phyloP scores from a whole-genome alignment of 371 early-diverging fungal species.

The Mucor piriformis region DNA sequence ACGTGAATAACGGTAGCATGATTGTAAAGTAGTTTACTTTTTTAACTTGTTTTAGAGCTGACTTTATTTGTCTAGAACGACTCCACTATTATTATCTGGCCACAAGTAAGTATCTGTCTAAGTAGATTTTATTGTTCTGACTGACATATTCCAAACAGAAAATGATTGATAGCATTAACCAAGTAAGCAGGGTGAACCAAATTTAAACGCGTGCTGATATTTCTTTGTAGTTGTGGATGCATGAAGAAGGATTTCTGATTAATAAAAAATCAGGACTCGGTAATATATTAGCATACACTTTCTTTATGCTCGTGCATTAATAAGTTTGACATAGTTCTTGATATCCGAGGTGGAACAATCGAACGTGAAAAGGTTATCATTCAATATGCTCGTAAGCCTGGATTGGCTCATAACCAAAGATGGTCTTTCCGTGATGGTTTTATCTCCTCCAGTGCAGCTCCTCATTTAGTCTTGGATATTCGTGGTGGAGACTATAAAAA shows the following conservation, averaged over 20 bases:
- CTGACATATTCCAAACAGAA: conserved; percentile 26
- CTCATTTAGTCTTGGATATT: conserved; percentile 49
- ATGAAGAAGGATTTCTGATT: conserved; percentile 56
- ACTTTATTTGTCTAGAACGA: conserved; percentile 37
- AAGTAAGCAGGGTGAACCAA: conserved; percentile 35
- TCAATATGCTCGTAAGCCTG: conserved; percentile 55
- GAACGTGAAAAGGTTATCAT: conserved; percentile 46
- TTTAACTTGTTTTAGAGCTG: background rate
- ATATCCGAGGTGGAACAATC: conserved; percentile 51
- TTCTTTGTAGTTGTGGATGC: conserved; percentile 48
- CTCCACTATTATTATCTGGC: conserved; percentile 52
- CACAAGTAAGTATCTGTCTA: conserved; percentile 33
- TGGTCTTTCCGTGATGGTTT: conserved; percentile 53
- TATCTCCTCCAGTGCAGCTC: conserved; percentile 42
- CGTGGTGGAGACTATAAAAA: conserved; percentile 37
- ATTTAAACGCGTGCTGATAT: background rate
- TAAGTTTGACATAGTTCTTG: no score
- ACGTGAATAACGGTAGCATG: conserved; percentile 46
- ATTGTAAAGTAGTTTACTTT: conserved; percentile 19
- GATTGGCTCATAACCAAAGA: conserved; percentile 52
- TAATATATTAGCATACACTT: no score
- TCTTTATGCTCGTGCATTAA: no score
- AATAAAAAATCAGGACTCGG: conserved; percentile 57
- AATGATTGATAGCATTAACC: conserved; percentile 52
- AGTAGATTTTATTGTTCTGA: background rate